Base-by-base conservation (phyloP, 2,329 filamentous ascomycete genomes). In the Fonsecaea pugnacius region DNA sequence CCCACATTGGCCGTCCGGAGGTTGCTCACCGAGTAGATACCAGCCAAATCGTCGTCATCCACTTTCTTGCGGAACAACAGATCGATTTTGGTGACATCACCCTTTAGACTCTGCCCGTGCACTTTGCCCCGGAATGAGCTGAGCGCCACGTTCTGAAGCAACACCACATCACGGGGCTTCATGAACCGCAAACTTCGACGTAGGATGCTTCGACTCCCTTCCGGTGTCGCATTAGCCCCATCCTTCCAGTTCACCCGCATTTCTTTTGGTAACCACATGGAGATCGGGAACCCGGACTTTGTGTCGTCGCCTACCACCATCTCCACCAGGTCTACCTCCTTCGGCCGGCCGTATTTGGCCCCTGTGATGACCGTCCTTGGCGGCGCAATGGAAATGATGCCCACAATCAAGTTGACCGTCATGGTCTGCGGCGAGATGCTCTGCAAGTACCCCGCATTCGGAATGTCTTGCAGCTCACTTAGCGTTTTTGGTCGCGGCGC, bases 231-330 rank as follows among this genome's bases (percentile, higher is more conserved):
- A n/a, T 71, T 67, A 62, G 69, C 43, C 38, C 68, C 51, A 67
- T 66, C 70, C 43, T 70, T 70, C 70, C 70, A 71, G 30, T 69
- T 69, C 33, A 67, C 65, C 52, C 61, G 62, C 66, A 67, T 72
- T 35, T 69, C 72, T 43, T 66, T 71, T 69, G 66, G 67, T 1
- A 96, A 79, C 94, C 94, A 98, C 74, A 96, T 92, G 2, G 90
- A 93, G 61, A 97, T 82, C 32, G 84, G 86, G 77, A 97, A 96
- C 2, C 89, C 90, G 0, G 91, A 86, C 68, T 84, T 86, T 0
- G 92, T 96, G 58, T 96, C 91, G 75, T 98, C 94, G 4, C 91
- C 93, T 0, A 97, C 87, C 1, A 93, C 80, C 1, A 95, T 76
- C 75, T 96, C 92, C 46, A 94, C 79, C 2, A 96, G 82, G 5